Conservation (phyloP, 2,329 filamentous ascomycete species). For the Pseudogymnoascus sp. region DNA sequence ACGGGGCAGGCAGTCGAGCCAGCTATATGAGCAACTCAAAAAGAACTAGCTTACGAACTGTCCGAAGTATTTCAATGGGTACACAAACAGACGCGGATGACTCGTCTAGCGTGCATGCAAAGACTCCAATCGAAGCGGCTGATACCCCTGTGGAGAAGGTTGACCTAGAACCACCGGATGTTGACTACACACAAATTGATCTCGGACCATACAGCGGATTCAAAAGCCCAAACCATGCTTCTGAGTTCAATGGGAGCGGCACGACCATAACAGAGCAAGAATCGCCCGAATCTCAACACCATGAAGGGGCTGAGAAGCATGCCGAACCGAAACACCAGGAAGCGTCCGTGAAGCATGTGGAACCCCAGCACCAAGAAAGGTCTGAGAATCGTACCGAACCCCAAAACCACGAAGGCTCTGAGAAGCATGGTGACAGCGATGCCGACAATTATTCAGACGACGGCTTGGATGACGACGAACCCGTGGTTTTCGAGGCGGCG, state of each 20-base stretch:
- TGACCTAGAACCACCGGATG: constrained; percentile 41
- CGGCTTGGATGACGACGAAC: constrained; percentile 50
- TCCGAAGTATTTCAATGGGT: constrained; percentile 60
- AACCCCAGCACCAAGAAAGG: constrained; percentile 28
- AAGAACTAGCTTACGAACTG: constrained; percentile 52
- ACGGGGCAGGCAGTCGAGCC: constrained; percentile 54
- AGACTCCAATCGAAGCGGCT: constrained; percentile 27
- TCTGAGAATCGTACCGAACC: constrained; percentile 32
- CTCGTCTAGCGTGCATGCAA: constrained; percentile 41
- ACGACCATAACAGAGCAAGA: constrained; percentile 6
- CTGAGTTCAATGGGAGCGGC: constrained; percentile 26
- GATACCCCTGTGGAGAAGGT: constrained; percentile 37
- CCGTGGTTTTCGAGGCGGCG: constrained; percentile 63
- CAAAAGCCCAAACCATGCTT: constrained; percentile 19
- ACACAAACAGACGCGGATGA: constrained; percentile 55
- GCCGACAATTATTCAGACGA: constrained; percentile 45
- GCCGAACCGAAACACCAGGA: constrained; percentile 29
- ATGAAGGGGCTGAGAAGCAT: constrained; percentile 29
- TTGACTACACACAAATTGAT: constrained; percentile 56
- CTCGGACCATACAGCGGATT: constrained; percentile 37
- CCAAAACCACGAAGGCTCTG: constrained; percentile 27
- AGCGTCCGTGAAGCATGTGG: constrained; percentile 31
- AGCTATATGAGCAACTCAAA: constrained; percentile 66
- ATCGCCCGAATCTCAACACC: constrained; percentile 26
- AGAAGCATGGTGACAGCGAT: constrained; percentile 43